These are phyloP conservation scores for Imleria badia DNA, from an alignment of 768 basidiomycete species.

Conservation along the genomic window DNA sequence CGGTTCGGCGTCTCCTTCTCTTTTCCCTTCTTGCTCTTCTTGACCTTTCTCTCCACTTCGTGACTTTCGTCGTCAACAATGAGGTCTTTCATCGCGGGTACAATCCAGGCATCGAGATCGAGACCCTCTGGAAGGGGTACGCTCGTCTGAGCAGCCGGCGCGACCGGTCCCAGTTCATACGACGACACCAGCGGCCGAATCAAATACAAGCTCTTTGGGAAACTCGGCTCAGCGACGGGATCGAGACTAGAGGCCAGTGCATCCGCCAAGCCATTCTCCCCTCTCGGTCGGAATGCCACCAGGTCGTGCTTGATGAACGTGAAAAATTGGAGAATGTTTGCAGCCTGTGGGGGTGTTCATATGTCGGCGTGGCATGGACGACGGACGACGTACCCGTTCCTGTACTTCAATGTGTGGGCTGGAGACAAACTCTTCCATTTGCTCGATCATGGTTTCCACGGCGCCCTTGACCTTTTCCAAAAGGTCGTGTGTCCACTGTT, in stretches of 20 bases:
- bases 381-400: conserved; percentile 67
- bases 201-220: conserved; percentile 89
- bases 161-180: conserved; percentile 87
- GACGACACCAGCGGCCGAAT: conserved; percentile 74
- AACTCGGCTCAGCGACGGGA: conserved; percentile 42
- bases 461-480: conserved; percentile 61
- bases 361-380: not conserved
- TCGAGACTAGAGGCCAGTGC: conserved; percentile 40
- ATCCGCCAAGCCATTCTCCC: conserved; percentile 37
- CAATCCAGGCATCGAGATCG: conserved; percentile 84
- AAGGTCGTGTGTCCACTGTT: conserved; percentile 73
- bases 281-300: conserved; percentile 47
- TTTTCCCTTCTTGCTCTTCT: conserved; percentile 45
- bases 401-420: conserved; percentile 85
- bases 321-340: conserved; percentile 74
- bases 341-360: conserved; percentile 52
- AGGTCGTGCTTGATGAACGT: conserved; percentile 77
- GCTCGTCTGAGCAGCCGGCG: conserved; percentile 71
- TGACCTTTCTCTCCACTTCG: conserved; percentile 41
- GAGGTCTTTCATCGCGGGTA: conserved; percentile 51
- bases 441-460: conserved; percentile 60
- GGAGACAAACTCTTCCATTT: conserved; percentile 56
- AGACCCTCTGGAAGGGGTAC: conserved; percentile 82
- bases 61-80: conserved; percentile 32
- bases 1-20: conserved; percentile 39